These are phyloP conservation scores for Colletotrichum sp. DNA, from an alignment of 2,329 filamentous ascomycete genomes.

Conservation along the genomic window DNA sequence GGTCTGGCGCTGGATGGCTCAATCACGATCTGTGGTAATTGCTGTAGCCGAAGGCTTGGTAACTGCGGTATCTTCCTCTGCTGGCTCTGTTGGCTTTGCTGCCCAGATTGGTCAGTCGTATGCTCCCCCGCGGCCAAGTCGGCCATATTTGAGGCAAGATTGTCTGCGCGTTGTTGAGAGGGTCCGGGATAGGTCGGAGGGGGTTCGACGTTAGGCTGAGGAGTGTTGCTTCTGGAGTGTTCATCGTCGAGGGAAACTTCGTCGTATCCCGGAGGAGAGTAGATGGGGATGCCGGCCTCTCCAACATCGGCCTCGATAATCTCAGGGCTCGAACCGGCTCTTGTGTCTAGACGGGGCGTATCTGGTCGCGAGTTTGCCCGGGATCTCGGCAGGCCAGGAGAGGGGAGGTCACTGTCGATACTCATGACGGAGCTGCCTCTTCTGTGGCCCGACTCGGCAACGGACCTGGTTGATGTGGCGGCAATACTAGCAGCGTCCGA, in stretches of 20 bases:
- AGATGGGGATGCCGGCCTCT: constrained; percentile 47
- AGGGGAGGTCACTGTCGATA: constrained; percentile 51
- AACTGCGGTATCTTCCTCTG: constrained; percentile 48
- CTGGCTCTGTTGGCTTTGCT: constrained; percentile 22
- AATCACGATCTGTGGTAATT: constrained; percentile 63
- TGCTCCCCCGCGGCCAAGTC: constrained; percentile 8
- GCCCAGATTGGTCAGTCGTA: constrained; percentile 24
- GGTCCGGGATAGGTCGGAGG: constrained; percentile 57
- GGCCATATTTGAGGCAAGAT: constrained; percentile 25
- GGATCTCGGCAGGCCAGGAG: constrained; percentile 42
- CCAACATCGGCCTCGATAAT: constrained; percentile 57
- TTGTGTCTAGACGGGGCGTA: constrained; percentile 43
- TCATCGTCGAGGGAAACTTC: constrained; percentile 50
- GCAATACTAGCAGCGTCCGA: constrained; percentile 73
- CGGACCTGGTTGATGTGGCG: constrained; percentile 35
- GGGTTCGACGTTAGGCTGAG: constrained; percentile 45
- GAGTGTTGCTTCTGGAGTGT: constrained; percentile 42
- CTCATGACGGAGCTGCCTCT: constrained; percentile 62
- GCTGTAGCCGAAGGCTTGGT: constrained; percentile 55
- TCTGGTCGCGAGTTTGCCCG: constrained; percentile 47
- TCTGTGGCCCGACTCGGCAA: constrained; percentile 41
- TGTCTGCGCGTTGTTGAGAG: constrained; percentile 25
- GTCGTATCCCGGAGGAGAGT: constrained; percentile 59
- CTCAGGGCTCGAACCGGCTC: constrained; percentile 58
- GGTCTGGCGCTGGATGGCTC: constrained; percentile 50